Evolutionary conservation across 2,329 filamentous ascomycete species (phyloP).

Genomic region (Clathrospora elynae): DNA sequence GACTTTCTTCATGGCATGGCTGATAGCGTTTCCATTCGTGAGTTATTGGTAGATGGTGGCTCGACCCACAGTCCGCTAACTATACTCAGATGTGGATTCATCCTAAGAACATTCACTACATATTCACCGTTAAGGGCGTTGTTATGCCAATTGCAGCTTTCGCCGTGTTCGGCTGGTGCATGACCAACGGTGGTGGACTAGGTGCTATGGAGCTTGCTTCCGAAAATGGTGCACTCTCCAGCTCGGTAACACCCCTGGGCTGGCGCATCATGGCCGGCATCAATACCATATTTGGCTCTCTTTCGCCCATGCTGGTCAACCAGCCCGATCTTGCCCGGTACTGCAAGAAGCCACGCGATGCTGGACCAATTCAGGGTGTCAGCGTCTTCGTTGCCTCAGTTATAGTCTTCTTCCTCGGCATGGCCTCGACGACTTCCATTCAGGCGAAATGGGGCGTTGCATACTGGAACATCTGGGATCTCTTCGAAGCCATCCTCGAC

Average conservation of each 20-base stretch:
- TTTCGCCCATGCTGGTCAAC: conserved; percentile 50
- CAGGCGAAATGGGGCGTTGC: conserved; percentile 44
- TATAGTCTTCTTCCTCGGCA: conserved; percentile 51
- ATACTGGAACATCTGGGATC: conserved; percentile 55
- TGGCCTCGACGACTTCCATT: conserved; percentile 48
- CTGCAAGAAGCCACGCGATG: conserved; percentile 40
- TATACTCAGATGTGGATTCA: conserved; percentile 45
- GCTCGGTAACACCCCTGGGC: conserved; percentile 22
- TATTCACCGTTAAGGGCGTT: conserved; percentile 36
- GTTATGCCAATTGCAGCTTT: conserved; percentile 44
- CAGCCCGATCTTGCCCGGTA: conserved; percentile 53
- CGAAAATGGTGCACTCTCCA: conserved; percentile 6
- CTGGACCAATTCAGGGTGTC: conserved; percentile 38
- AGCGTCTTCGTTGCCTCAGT: conserved; percentile 49
- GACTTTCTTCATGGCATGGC: conserved; percentile 41
- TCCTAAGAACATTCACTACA: conserved; percentile 36
- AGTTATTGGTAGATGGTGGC: too few relatives aligned
- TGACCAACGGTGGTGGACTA: conserved; percentile 42
- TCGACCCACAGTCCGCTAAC: too few relatives aligned
- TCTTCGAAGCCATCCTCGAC: conserved; percentile 52
- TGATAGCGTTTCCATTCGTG: conserved; percentile 42
- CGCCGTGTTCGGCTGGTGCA: conserved; percentile 46
- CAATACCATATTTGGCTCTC: conserved; percentile 51
- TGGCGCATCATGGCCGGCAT: conserved; percentile 52
- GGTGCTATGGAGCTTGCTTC: conserved; percentile 21